Conservation (phyloP, 352 stramenopile genomes). For the Globisporangium rhizosaccharum region DNA sequence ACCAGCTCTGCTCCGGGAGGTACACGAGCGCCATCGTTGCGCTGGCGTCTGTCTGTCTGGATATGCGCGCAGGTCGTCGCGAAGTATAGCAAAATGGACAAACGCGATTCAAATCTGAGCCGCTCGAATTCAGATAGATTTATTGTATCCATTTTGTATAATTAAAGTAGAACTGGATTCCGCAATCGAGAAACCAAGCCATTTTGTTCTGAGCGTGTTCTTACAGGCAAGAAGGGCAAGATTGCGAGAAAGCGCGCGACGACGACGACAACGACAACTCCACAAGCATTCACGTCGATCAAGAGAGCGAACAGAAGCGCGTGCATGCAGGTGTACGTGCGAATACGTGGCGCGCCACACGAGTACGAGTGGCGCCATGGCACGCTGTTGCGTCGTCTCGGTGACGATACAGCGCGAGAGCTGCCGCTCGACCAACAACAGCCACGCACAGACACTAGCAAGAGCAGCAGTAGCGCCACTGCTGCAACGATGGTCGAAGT, state of each 20-base stretch:
- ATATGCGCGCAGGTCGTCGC: too few relatives aligned
- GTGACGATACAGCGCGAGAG: constrained; percentile 4
- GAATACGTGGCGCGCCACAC: constrained; percentile 19
- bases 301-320: background rate
- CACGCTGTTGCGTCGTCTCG: constrained; percentile 31
- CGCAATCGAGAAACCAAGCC: too few relatives aligned
- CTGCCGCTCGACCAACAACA: constrained; percentile 7
- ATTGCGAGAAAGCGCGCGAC: background rate
- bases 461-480: background rate
- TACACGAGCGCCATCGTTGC: constrained; percentile 67
- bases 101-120: too few relatives aligned
- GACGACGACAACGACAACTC: background rate
- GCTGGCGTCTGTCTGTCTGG: too few relatives aligned
- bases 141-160: too few relatives aligned
- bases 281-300: background rate
- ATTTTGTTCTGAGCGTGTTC: too few relatives aligned
- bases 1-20: constrained; percentile 63
- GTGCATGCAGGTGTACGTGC: constrained; percentile 59
- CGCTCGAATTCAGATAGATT: too few relatives aligned
- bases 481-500: constrained; percentile 21
- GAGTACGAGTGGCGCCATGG: constrained; percentile 48
- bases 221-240: too few relatives aligned
- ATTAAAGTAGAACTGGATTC: too few relatives aligned
- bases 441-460: background rate
- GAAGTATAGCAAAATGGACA: too few relatives aligned